A percentile compares a stretch with the other conserved stretches of the same genome.
phyloP scores from a whole-genome alignment of 2,329 filamentous ascomycete species.

The Pestalotiopsis sp. region DNA sequence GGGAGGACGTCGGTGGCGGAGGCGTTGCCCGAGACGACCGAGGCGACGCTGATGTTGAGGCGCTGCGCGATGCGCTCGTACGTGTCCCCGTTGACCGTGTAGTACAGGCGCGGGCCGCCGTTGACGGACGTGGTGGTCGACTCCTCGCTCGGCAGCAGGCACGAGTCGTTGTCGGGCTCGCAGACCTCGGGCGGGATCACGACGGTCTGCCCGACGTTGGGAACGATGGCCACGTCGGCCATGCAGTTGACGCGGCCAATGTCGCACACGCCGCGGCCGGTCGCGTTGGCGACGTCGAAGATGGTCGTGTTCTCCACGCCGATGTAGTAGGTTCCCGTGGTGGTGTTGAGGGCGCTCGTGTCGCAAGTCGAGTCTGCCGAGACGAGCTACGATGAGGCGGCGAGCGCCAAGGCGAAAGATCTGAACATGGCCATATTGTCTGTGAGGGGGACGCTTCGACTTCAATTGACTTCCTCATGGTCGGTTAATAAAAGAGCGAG shows the following conservation, averaged over 20 bases:
- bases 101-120: constrained; percentile 1
- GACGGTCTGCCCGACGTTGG: background rate
- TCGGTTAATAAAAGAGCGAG: too few species aligned
- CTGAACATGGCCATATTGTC: background rate
- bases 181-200: background rate
- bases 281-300: background rate
- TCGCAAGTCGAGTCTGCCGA: background rate
- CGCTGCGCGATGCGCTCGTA: background rate
- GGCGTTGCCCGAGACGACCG: background rate
- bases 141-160: background rate
- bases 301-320: background rate
- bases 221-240: background rate
- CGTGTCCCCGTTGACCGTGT: background rate
- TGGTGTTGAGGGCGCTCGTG: background rate
- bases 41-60: background rate
- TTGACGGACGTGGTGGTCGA: background rate
- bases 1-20: background rate
- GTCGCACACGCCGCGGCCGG: constrained; percentile 2
- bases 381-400: background rate
- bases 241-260: constrained; percentile 4
- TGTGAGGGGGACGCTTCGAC: background rate
- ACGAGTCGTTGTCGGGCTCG: background rate
- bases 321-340: background rate
- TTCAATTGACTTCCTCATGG: background rate
- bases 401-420: background rate